Evolutionary conservation across 345 rosid species (phyloP).

Genomic region (Linum trigynum): DNA sequence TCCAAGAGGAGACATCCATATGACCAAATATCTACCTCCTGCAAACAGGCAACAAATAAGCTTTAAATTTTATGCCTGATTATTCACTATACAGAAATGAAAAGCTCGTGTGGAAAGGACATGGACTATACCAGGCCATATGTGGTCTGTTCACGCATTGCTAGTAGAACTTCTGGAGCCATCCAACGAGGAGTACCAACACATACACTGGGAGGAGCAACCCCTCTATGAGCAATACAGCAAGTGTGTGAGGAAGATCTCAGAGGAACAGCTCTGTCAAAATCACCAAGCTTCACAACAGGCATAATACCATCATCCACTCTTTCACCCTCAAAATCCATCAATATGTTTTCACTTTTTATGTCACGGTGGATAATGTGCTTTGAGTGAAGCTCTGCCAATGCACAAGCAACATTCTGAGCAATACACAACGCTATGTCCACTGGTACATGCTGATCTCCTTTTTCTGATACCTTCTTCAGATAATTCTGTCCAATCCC

Average conservation of each 20-base stretch:
- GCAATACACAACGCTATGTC: slow-evolving; percentile 63
- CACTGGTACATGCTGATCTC: slow-evolving; percentile 52
- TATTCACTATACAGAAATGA: not conserved
- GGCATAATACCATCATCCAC: slow-evolving; percentile 39
- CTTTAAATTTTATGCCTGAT: slow-evolving; percentile 5
- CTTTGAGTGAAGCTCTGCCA: slow-evolving; percentile 71
- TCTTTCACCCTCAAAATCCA: slow-evolving; percentile 53
- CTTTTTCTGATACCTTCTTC: slow-evolving; percentile 54
- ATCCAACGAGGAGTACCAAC: slow-evolving; percentile 99
- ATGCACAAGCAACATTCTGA: slow-evolving; percentile 63
- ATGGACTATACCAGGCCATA: slow-evolving; percentile 69
- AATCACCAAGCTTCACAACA: slow-evolving; percentile 81
- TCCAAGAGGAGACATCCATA: slow-evolving; percentile 83
- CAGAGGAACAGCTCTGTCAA: slow-evolving; percentile 88
- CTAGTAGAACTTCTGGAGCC: slow-evolving; percentile 87
- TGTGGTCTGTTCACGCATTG: slow-evolving; percentile 48
- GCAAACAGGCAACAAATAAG: slow-evolving; percentile 21
- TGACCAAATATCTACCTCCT: slow-evolving; percentile 98
- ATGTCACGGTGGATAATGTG: slow-evolving; percentile 92
- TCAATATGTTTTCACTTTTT: slow-evolving; percentile 86
- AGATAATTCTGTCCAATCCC: slow-evolving; percentile 47
- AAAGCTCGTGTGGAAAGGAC: not conserved
- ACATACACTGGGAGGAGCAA: slow-evolving; percentile 72
- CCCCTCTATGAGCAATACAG: slow-evolving; percentile 71
- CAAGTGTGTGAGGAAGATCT: slow-evolving; percentile 66